Evolutionary conservation across 108 stramenopile species (phyloP), one percentile per base, ranked within the genome.

Genomic region (Conticribra guillardii): DNA sequence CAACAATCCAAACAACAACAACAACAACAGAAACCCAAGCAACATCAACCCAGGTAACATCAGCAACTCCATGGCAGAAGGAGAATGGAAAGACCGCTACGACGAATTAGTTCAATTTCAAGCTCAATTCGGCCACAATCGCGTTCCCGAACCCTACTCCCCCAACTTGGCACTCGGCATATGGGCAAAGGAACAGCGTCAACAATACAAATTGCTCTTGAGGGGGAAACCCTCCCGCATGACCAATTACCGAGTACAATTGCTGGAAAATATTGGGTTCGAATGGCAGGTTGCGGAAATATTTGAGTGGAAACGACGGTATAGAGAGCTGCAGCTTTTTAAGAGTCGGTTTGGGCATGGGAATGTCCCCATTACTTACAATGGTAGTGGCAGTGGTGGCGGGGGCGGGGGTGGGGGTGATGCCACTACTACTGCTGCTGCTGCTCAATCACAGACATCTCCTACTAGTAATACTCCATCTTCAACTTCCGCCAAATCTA

Each of bases 171-270:
- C 19, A 7, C 52, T 53, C 52, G 52, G 52, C 7, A 7, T 53
- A 4, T 53, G 52, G 52, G 52, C 15, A 7, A 53, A 53, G 17
- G 52, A 53, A 14, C 52, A 53, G 17, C 52, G 52, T 4, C 52
- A 24, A 24, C 52, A 53, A 7, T 53, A 53, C 52, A 53, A 23
- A 24, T 24, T 7, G 22, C 52, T 53, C 52, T 7, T 53, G 4
- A 4, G 23, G 11, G 52, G 52, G 5, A 32, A 33, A 22, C 32
- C 32, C 57, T 41, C 37, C 37, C 37, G 37, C 37, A 41, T 41
- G 37, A 41, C 37, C 5, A 41, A 41, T 11, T 5, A 5, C 11
- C 5, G 37, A 41, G 37, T 41, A 9, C 37, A 41, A 11, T 11
- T 41, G 5, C 11, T 41, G 37, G 37, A 41, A 11, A 11, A 5